Evolutionary conservation across 2,329 filamentous ascomycete genomes (phyloP), one percentile per base, ranked within the genome.

Genomic region (Akanthomyces muscarius): DNA sequence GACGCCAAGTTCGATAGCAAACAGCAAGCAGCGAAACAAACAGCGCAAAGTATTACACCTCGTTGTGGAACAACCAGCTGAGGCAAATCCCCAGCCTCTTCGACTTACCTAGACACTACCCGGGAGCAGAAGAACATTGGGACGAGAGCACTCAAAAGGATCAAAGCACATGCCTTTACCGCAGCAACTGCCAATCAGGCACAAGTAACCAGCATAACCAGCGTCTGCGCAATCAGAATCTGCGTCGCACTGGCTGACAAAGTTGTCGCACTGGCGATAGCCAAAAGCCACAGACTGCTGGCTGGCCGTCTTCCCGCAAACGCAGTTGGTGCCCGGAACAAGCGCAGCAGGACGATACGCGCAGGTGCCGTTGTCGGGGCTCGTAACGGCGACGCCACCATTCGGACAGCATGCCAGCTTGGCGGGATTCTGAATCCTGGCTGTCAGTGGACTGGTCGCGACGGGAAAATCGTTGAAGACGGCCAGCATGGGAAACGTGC

Each of bases 121-220:
- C 53, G 63, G 68, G 18, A 75, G 66, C 65, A 76, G 52, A 38
- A 53, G 62, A 7, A 71, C 73, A 1, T 72, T 72, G 41, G 72
- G 71, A 63, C 74, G 71, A 3, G 74, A 74, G 63, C 74, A 76
- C 62, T 72, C 71, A 63, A 71, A 75, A 6, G 73, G 72, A 68
- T 76, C 72, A 63, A 76, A 69, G 57, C 74, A 76, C 5, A 76
- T 73, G 2, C 74, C 74, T 1, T 66, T 65, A 1, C 71, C 73
- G 47, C 74, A 76, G 54, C 74, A 76, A 59, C 71, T 75, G n/a
- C 73, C 74, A 11, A 66, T 71, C 53, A 76, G 38, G 47, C 74
- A 76, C 45, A 74, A 64, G 62, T 69, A 71, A 3, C 66, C 69
- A 13, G 63, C 47, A 10, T 71, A 65, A 0, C 68, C 70, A 18